Evolutionary conservation across 352 stramenopile genomes (phyloP), one percentile per base, ranked within the genome.

Genomic region (Phytophthora palmivora): DNA sequence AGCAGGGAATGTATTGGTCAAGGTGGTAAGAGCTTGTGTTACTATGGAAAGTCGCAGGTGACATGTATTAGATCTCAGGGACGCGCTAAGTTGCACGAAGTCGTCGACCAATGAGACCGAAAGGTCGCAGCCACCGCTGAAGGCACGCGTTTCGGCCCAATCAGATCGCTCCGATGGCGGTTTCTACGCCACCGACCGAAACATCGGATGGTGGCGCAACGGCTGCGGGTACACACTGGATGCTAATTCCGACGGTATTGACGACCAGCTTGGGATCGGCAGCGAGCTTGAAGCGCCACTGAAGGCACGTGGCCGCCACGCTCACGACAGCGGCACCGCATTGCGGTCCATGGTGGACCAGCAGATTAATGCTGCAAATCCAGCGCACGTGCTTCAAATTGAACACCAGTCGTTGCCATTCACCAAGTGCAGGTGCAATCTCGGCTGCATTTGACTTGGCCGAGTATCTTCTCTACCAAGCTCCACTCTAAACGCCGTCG

Each of bases 311-410:
- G 55, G 34, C 16, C 34, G 34, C 42, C 55, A 63, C 43, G 55
- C 55, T 63, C n/a, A 28, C 45, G 19, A 18, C 33, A 12, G 18
- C 32, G 34, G 28, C 54, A 62, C 43, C 43, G 24, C 43, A 22
- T 55, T 32, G 43, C 28, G 43, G 42, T 42, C 43, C 42, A 16
- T n/a, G n/a, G n/a, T n/a, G n/a, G n/a, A n/a, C 34, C 48, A 21
- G 48, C 33, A 37, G 36, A 54, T 61, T 61, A 61, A 61, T 61
- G 56, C 56, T 41, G 56, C 56, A 64, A 64, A 64, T 58, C 56
- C 26, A 22, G 21, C 4, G 58, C 56, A 58, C 47, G 15, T 24
- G 38, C 37, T 15, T 47, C 36, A 16, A 57, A 1, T 47, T n/a
- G 26, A 39, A 37, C 18, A 11, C 8, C 7, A 15, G n/a, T 15